Evolutionary conservation across 495 filamentous ascomycete genomes (phyloP), one percentile per base, ranked within the genome.

Genomic region (Pyrenopolyporus hunteri): DNA sequence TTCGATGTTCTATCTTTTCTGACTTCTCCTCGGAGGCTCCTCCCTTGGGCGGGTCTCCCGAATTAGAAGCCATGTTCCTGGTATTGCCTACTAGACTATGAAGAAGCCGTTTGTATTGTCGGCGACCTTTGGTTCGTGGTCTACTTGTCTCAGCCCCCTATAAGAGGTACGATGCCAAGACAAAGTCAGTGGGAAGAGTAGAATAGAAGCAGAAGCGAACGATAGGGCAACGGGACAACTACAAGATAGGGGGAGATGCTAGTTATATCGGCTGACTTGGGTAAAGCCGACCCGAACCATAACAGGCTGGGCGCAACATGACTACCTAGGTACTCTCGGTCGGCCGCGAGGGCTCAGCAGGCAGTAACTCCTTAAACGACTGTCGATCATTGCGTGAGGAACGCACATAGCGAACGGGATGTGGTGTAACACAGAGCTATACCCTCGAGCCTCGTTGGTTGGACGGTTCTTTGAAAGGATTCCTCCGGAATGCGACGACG

Each of bases 351-450:
- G 31, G 16, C 29, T 59, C 61, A 26, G 20, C 31, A 33, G 45
- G 44, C 50, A 51, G 28, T 47, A 32, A 33, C 45, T 31, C 3
- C 11, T 55, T 59, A 59, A 44, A 46, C 6, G 56, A 32, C 62
- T 20, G 62, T 47, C 55, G 55, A 65, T 65, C 62, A 60, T 51
- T 39, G 56, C 56, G 56, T 52, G 51, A 51, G 56, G 50, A 52
- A 20, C 29, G 13, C 59, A 59, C 54, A 53, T 64, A 37, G 49
- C 13, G 37, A 19, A 46, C 9, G 14, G 45, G 51, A 33, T 50
- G 3, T 37, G 17, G 36, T 59, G 50, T 54, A 51, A 46, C 28
- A 60, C 42, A 45, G 36, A 22, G 11, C 8, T 25, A 19, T 42
- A 47, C 43, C n/a, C 28, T 50, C 17, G 14, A 60, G 62, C 45